Evolutionary conservation across 176 grass and related monocot species (phyloP), one percentile per base, ranked within the genome.

Genomic region (Zea mays): DNA sequence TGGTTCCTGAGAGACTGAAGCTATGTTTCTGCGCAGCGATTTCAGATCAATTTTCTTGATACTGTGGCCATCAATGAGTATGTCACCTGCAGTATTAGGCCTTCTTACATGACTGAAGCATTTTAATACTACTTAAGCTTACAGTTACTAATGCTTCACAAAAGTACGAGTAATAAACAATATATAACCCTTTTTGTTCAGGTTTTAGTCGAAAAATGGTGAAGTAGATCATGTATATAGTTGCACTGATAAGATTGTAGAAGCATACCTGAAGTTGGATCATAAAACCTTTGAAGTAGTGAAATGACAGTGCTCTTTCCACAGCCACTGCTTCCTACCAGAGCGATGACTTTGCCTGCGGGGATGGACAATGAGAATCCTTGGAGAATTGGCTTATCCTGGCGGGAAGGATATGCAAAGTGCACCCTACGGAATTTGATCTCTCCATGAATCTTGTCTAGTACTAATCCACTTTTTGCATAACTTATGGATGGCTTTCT

Each of bases 231-330:
- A 75, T 42, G 8, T 67, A 50, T 61, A 43, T 60, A 75, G 38
- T 83, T 85, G 42, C 52, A 61, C 10, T 17, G 64, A 43, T 64
- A 36, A 42, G 5, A 11, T 42, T 54, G 40, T 77, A 79, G 27
- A 85, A 21, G 7, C 43, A 12, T 54, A 71, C 90, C 90, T 58
- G 67, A 72, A 12, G 14, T 66, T 38, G 84, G 38, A 66, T 89
- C 84, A 38, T 87, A 93, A 77, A 93, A 93, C 20, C 90, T 77
- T 33, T 93, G 76, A 64, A 89, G 10, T 60, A 93, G 77, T 34
- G 81, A 85, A 54, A 93, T 89, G 27, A 81, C 73, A 11, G 84
- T 93, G 41, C 80, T 87, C 77, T 93, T 93, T 36, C 90, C 84
- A 41, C 76, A 89, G 13, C 84, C 87, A 50, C 84, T 93, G 74